Percentiles rank a stretch among this genome's conserved stretches.
phyloP scores from a whole-genome alignment of 768 basidiomycete species.

The Tricholoma furcatifolium region DNA sequence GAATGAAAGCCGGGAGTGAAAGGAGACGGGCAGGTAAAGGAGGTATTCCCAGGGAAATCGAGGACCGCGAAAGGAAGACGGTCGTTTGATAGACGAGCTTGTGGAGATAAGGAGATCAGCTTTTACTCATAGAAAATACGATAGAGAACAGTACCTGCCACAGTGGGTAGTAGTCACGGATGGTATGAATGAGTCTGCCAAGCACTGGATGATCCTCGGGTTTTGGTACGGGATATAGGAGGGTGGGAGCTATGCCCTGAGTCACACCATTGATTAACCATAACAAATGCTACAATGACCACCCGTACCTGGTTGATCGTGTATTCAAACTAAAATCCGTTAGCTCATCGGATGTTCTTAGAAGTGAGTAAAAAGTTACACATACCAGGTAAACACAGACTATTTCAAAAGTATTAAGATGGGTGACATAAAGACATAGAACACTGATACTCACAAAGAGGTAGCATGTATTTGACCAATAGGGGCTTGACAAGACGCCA shows the following conservation, averaged over 20 bases:
- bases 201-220: conserved; percentile 58
- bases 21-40: conserved; percentile 63
- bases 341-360: not conserved
- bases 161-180: conserved; percentile 92
- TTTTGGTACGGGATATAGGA: conserved; percentile 83
- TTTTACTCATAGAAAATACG: not conserved
- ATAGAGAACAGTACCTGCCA: conserved; percentile 68
- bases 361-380: not conserved
- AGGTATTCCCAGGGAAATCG: conserved; percentile 73
- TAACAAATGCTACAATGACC: not conserved
- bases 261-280: not conserved
- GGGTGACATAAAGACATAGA: not conserved
- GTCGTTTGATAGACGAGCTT: conserved; percentile 58
- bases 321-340: conserved; percentile 69
- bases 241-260: conserved; percentile 88
- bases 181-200: conserved; percentile 74
- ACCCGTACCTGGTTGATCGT: conserved; percentile 77
- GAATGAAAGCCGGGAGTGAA: conserved; percentile 65
- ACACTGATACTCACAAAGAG: conserved; percentile 63
- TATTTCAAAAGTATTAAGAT: conserved; percentile 11
- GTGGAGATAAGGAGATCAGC: not conserved
- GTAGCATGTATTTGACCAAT: conserved; percentile 85
- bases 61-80: conserved; percentile 85
- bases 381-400: conserved; percentile 48
- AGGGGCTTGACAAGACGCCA: conserved; percentile 79